Conservation (phyloP, 495 filamentous ascomycete species). For the Aspergillus saccharolyticus region DNA sequence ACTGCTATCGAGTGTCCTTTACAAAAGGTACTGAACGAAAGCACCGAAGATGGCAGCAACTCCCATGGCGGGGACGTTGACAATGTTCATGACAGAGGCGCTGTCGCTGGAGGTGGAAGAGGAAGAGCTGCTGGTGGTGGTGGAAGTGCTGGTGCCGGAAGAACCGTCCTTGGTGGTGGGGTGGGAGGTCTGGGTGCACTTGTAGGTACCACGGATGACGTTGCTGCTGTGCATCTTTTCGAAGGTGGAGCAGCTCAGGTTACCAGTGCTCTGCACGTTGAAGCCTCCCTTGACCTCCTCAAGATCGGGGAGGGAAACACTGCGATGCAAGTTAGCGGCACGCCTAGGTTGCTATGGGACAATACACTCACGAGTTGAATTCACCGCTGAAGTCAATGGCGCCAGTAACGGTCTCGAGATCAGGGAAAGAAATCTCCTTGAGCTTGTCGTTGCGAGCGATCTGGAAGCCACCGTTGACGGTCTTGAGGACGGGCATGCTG, state of each 20-base stretch:
- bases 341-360: background rate
- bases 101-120: constrained; percentile 31
- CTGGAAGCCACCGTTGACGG: constrained; percentile 69
- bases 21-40: constrained; percentile 44
- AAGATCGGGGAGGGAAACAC: constrained; percentile 64
- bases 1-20: constrained; percentile 23
- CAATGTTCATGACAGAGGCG: constrained; percentile 38
- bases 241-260: constrained; percentile 54
- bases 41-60: constrained; percentile 39
- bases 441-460: constrained; percentile 85
- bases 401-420: constrained; percentile 66
- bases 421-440: constrained; percentile 56
- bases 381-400: constrained; percentile 85
- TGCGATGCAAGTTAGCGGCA: constrained; percentile 30
- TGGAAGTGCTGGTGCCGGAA: constrained; percentile 30
- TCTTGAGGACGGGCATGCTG: constrained; percentile 60
- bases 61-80: constrained; percentile 41
- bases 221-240: constrained; percentile 32
- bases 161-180: constrained; percentile 44
- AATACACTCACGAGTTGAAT: constrained; percentile 69
- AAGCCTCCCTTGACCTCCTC: constrained; percentile 78
- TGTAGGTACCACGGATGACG: constrained; percentile 59
- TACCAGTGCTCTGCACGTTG: constrained; percentile 70
- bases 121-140: constrained; percentile 24
- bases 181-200: constrained; percentile 45